Percentiles rank a stretch among this genome's conserved stretches.
phyloP scores from a whole-genome alignment of 176 grass and related monocot genomes.

The Elaeis guineensis region DNA sequence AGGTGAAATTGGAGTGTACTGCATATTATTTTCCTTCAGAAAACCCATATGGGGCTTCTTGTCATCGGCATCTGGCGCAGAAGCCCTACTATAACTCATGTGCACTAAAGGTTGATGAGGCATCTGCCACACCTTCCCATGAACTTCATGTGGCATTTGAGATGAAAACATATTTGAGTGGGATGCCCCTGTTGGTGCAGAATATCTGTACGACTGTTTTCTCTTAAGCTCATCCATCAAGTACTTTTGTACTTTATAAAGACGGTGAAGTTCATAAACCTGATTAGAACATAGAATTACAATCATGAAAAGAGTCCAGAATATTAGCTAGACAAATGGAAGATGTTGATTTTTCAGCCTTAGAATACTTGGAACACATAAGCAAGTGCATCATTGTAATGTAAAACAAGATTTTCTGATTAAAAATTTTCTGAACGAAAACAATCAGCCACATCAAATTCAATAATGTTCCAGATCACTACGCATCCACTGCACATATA shows the following conservation, averaged over 20 bases:
- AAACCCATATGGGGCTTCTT: slow-evolving; percentile 42
- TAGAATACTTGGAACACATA: too few species aligned
- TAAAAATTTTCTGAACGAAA: too few species aligned
- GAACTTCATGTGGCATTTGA: slow-evolving; percentile 42
- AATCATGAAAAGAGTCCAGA: slow-evolving; percentile 10
- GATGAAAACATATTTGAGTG: slow-evolving; percentile 57
- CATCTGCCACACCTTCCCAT: slow-evolving; percentile 32
- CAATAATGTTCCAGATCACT: too few species aligned
- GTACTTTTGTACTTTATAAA: slow-evolving; percentile 82
- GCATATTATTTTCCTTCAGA: slow-evolving; percentile 11
- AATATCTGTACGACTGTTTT: slow-evolving; percentile 29
- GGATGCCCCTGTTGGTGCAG: slow-evolving; percentile 31
- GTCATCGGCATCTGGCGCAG: slow-evolving; percentile 28
- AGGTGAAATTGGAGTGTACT: too few species aligned
- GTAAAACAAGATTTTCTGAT: too few species aligned
- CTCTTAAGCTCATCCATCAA: slow-evolving; percentile 53
- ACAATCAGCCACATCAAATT: too few species aligned
- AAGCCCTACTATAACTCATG: slow-evolving; percentile 15
- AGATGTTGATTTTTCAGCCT: too few species aligned
- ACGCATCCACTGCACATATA: too few species aligned
- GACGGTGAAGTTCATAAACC: slow-evolving; percentile 92
- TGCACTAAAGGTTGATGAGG: slow-evolving; percentile 16
- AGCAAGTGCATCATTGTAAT: too few species aligned
- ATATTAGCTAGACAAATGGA: not conserved
- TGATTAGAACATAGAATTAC: slow-evolving; percentile 17